Evolutionary conservation across 2,329 filamentous ascomycete species (phyloP).

Genomic region (Xylaria polymorpha): DNA sequence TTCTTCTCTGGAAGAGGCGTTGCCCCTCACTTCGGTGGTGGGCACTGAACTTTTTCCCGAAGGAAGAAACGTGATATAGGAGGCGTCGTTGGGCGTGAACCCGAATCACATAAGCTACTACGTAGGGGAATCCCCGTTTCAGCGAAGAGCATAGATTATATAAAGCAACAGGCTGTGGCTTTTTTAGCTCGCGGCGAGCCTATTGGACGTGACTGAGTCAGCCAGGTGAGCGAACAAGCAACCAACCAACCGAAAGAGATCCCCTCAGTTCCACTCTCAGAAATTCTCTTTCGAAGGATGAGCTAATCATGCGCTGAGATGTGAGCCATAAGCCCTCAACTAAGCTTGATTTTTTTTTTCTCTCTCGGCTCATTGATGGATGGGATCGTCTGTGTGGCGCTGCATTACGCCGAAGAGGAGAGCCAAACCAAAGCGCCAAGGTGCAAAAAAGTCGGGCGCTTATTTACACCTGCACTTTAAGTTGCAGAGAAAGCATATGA

Average conservation of each 20-base stretch:
- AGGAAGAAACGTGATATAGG: background rate
- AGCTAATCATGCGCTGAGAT: constrained; percentile 36
- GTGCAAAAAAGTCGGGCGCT: background rate
- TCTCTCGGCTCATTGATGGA: constrained; percentile 14
- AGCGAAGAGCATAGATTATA: background rate
- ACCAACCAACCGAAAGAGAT: constrained; percentile 1
- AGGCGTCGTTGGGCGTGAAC: constrained; percentile 12
- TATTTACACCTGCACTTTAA: background rate
- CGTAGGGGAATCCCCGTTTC: constrained; percentile 10
- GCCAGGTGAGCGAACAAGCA: background rate
- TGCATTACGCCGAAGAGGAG: constrained; percentile 23
- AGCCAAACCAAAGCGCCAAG: constrained; percentile 14
- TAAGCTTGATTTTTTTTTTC: constrained; percentile 6
- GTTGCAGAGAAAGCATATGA: constrained; percentile 4
- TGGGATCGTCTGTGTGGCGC: constrained; percentile 23
- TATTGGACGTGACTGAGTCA: constrained; percentile 14
- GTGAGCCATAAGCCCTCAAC: constrained; percentile 19
- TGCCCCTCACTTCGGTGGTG: background rate
- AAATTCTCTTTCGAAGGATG: constrained; percentile 22
- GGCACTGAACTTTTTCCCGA: background rate
- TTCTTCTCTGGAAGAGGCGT: background rate
- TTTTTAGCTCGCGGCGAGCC: constrained; percentile 17
- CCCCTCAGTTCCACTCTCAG: constrained; percentile 12
- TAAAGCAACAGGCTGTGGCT: constrained; percentile 1
- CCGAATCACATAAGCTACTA: constrained; percentile 25